A percentile compares a stretch with the other conserved stretches of the same genome.
These are phyloP conservation scores for Rhizopogon vulgaris DNA, from an alignment of 768 basidiomycete species.

Conservation along the genomic window DNA sequence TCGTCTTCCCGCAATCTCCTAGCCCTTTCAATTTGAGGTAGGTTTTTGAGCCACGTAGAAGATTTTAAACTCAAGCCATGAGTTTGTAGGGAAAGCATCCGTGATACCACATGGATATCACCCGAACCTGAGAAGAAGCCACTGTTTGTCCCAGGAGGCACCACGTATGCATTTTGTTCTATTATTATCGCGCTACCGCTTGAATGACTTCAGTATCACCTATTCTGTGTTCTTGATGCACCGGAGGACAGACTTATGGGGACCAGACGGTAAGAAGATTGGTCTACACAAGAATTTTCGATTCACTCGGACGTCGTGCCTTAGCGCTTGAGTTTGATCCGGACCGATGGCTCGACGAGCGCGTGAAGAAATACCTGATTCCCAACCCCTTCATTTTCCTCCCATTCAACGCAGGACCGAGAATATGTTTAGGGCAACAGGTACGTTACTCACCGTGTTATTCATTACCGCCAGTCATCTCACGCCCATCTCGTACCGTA, in stretches of 20 bases:
- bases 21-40: constrained; percentile 31
- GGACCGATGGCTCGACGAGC: constrained; percentile 33
- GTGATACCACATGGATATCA: constrained; percentile 20
- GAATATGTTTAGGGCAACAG: constrained; percentile 33
- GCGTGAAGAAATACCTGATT: constrained; percentile 27
- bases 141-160: constrained; percentile 22
- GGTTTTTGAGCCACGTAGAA: neutral
- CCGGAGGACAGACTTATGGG: constrained; percentile 31
- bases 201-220: constrained; percentile 12
- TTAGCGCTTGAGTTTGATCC: constrained; percentile 31
- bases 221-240: constrained; percentile 30
- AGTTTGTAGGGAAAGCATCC: constrained; percentile 13
- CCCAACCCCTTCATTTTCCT: constrained; percentile 38
- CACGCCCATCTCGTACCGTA: constrained; percentile 2
- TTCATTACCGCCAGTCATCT: constrained; percentile 5
- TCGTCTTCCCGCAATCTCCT: neutral
- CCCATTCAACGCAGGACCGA: constrained; percentile 37
- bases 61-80: neutral
- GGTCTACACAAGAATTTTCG: neutral
- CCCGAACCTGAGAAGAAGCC: constrained; percentile 18
- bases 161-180: constrained; percentile 9
- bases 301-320: neutral
- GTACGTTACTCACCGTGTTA: constrained; percentile 16
- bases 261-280: constrained; percentile 24
- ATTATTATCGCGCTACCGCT: neutral